Conservation (phyloP, 2,329 filamentous ascomycete species). For the Xylaria sp. region DNA sequence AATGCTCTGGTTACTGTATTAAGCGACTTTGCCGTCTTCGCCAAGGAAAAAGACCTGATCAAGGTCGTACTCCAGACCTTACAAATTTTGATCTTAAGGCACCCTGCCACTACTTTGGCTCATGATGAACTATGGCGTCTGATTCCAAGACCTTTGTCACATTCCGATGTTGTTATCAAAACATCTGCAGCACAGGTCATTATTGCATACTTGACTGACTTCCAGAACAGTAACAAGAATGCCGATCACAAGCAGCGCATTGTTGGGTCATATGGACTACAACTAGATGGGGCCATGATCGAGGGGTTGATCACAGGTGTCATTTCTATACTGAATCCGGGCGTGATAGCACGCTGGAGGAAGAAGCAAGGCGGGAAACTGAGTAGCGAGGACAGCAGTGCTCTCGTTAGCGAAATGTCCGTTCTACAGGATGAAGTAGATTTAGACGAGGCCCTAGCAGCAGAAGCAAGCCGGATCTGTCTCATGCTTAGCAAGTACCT, state of each 20-base stretch:
- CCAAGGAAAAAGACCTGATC: conserved; percentile 75
- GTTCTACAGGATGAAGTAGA: conserved; percentile 32
- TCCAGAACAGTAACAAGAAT: conserved; percentile 72
- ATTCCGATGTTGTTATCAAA: conserved; percentile 79
- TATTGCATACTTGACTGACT: conserved; percentile 81
- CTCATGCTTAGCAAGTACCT: conserved; percentile 78
- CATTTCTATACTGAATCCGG: conserved; percentile 52
- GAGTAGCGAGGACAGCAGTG: conserved; percentile 24
- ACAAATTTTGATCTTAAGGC: conserved; percentile 72
- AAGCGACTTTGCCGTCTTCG: conserved; percentile 62
- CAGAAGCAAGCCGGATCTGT: conserved; percentile 82
- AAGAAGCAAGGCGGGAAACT: conserved; percentile 43
- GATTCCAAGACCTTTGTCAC: conserved; percentile 75
- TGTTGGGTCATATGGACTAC: conserved; percentile 75
- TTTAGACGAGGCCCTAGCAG: conserved; percentile 78
- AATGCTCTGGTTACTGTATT: conserved; percentile 65
- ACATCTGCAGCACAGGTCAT: conserved; percentile 79
- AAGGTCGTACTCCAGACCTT: conserved; percentile 78
- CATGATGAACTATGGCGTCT: conserved; percentile 76
- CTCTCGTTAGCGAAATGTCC: conserved; percentile 25
- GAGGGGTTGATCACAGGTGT: conserved; percentile 60
- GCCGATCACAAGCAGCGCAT: conserved; percentile 69
- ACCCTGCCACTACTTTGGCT: conserved; percentile 72
- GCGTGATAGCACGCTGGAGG: conserved; percentile 50
- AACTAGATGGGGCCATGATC: conserved; percentile 73